These are phyloP conservation scores for Biancaea sappan DNA, from an alignment of 306 rosid genomes.

Conservation along the genomic window DNA sequence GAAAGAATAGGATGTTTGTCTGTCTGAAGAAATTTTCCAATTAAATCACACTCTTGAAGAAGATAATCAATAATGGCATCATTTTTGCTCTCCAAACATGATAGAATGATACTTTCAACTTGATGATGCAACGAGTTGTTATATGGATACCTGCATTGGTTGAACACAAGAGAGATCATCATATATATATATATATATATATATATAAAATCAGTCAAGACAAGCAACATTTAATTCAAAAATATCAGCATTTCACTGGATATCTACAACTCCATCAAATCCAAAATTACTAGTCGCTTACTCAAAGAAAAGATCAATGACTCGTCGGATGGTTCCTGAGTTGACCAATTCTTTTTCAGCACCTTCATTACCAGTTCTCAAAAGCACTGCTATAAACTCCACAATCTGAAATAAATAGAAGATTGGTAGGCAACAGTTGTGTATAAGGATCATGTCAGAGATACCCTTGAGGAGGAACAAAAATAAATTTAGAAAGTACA, in stretches of 20 bases:
- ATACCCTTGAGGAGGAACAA: neutral
- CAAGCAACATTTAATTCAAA: slow-evolving; percentile 3
- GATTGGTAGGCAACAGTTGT: slow-evolving; percentile 19
- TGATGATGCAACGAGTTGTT: slow-evolving; percentile 89
- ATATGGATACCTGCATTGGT: slow-evolving; percentile 79
- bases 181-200: neutral
- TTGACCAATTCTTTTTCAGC: slow-evolving; percentile 89
- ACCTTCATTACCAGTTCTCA: slow-evolving; percentile 74
- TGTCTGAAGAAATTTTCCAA: slow-evolving; percentile 72
- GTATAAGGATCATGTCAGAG: slow-evolving; percentile 18
- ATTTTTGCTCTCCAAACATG: slow-evolving; percentile 87
- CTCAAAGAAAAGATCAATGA: slow-evolving; percentile 97
- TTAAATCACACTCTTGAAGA: slow-evolving; percentile 82
- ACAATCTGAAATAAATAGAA: slow-evolving; percentile 65
- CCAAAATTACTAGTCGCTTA: slow-evolving; percentile 46
- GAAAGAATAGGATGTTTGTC: slow-evolving; percentile 72
- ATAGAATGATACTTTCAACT: slow-evolving; percentile 72
- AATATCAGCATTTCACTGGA: slow-evolving; percentile 8
- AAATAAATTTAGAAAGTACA: neutral
- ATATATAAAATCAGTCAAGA: slow-evolving; percentile 4
- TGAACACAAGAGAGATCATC: slow-evolving; percentile 13
- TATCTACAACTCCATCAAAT: slow-evolving; percentile 15
- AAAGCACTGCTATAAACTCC: slow-evolving; percentile 90
- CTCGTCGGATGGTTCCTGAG: slow-evolving; percentile 85
- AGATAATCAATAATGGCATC: slow-evolving; percentile 74